Percentiles rank a stretch among this genome's conserved stretches.
Conservation (phyloP, 257 asterid species). For the Petunia axillaris region DNA sequence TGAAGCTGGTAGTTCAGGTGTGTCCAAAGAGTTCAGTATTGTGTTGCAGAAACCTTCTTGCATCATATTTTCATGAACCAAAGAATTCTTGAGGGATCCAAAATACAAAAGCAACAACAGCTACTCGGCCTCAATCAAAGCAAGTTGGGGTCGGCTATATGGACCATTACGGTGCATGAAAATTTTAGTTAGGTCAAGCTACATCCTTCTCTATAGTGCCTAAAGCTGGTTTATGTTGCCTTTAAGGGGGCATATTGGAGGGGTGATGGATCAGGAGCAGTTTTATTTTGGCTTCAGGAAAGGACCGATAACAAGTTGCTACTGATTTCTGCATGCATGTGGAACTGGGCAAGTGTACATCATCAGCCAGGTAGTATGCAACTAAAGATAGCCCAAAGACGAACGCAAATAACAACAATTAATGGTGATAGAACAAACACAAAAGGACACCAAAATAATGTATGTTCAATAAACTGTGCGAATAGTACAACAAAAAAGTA, state of each 20-base stretch:
- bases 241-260: no score
- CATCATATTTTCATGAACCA: not conserved
- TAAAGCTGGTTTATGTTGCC: no score
- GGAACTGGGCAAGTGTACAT: not conserved
- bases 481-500: no score
- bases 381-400: not conserved
- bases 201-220: no score
- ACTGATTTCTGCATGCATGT: not conserved
- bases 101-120: not conserved
- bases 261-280: not conserved
- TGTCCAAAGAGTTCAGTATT: not conserved
- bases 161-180: not conserved
- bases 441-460: no score
- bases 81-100: not conserved
- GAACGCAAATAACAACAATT: no score
- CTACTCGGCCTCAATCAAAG: no score
- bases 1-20: not conserved
- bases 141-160: no score
- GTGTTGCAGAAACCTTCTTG: not conserved
- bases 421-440: no score
- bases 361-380: not conserved
- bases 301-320: not conserved
- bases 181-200: not conserved
- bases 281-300: not conserved
- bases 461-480: no score